A percentile compares a stretch with the other conserved stretches of the same genome.
Evolutionary conservation across 257 asterid species (phyloP).

Genomic region (Solanum paucissectum): DNA sequence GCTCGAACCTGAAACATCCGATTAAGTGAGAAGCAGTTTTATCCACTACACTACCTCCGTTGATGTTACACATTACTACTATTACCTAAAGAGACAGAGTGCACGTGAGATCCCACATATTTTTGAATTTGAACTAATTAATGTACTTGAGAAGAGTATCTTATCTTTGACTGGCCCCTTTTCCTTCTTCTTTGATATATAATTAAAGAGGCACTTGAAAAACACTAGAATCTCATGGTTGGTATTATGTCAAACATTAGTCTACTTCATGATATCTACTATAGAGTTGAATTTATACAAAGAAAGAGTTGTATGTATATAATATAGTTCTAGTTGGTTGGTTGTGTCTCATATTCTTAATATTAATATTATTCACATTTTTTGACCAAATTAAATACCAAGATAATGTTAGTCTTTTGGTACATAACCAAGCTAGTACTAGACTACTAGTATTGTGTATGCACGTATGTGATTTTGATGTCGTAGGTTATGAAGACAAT

Average conservation of each 20-base stretch:
- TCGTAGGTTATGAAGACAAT: conserved; percentile 22
- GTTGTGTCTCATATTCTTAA: not conserved
- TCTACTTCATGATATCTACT: not conserved
- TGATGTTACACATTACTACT: not conserved
- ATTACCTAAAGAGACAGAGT: not conserved
- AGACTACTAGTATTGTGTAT: not conserved
- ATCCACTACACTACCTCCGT: not conserved
- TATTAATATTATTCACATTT: not conserved
- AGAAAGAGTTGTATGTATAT: not conserved
- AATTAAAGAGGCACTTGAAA: not conserved
- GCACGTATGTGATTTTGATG: not conserved
- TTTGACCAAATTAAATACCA: not conserved
- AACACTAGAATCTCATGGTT: not conserved
- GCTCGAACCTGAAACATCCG: accelerated
- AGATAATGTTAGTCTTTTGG: not conserved
- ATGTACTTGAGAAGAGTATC: not conserved
- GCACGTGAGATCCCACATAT: not conserved
- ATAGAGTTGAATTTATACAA: not conserved
- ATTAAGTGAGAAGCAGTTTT: too few species aligned
- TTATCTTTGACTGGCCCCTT: not conserved
- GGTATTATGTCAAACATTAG: not conserved
- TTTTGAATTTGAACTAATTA: not conserved
- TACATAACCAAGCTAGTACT: not conserved
- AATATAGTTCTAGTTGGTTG: not conserved
- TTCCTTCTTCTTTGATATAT: not conserved